Conservation (phyloP, 2,329 filamentous ascomycete genomes). For the Fusarium haematococcum region DNA sequence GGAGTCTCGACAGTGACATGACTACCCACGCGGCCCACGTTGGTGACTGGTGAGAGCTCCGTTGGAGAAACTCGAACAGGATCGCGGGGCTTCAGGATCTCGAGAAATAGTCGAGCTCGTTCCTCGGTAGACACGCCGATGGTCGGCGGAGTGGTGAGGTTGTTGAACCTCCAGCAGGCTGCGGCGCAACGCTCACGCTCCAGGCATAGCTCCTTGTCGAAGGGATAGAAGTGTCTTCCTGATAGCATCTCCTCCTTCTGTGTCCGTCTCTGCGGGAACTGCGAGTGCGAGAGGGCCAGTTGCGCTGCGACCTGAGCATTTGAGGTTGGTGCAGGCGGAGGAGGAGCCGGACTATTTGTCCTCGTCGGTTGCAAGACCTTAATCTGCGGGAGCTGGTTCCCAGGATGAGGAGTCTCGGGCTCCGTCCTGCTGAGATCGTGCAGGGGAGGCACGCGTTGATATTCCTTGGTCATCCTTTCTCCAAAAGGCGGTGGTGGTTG, state of each 20-base stretch:
- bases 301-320: conserved; percentile 69
- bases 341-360: conserved; percentile 60
- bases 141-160: conserved; percentile 76
- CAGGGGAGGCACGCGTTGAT: conserved; percentile 70
- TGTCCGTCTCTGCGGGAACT: conserved; percentile 63
- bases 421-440: conserved; percentile 70
- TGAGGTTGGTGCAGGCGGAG: conserved; percentile 53
- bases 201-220: conserved; percentile 79
- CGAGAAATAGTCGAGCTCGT: conserved; percentile 75
- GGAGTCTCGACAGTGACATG: conserved; percentile 85
- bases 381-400: conserved; percentile 66
- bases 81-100: conserved; percentile 75
- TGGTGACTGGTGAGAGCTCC: conserved; percentile 62
- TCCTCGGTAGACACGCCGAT: conserved; percentile 77
- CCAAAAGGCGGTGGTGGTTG: conserved; percentile 58
- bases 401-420: conserved; percentile 65
- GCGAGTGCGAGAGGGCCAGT: conserved; percentile 67
- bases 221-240: conserved; percentile 83
- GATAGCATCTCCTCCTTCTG: conserved; percentile 93
- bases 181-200: conserved; percentile 88
- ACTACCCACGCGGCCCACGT: conserved; percentile 75
- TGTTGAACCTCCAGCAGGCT: conserved; percentile 89
- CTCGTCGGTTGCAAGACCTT: conserved; percentile 65
- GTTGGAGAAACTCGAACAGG: conserved; percentile 67
- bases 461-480: conserved; percentile 67